These are phyloP conservation scores for Letharia lupina DNA, from an alignment of 495 filamentous ascomycete species.

Conservation along the genomic window DNA sequence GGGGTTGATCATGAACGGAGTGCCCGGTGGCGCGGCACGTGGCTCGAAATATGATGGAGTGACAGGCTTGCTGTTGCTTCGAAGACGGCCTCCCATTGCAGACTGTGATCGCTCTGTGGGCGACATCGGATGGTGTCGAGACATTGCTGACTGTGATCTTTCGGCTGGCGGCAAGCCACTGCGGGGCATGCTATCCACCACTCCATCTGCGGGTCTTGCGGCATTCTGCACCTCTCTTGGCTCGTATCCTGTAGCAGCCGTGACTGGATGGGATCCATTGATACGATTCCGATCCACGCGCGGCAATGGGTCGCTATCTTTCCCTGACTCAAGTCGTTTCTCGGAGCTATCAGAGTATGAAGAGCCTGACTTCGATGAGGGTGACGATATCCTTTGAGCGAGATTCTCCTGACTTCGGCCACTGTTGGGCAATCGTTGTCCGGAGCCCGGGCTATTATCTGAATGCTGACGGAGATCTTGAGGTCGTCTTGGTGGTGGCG, in stretches of 20 bases:
- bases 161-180: conserved; percentile 25
- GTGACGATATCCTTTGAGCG: conserved; percentile 9
- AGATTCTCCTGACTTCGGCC: conserved; percentile 9
- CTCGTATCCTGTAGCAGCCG: conserved; percentile 5
- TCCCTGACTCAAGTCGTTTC: conserved; percentile 9
- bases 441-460: conserved; percentile 9
- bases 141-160: conserved; percentile 35
- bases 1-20: conserved; percentile 29
- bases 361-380: conserved; percentile 20
- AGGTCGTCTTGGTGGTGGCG: conserved; percentile 2
- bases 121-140: not conserved
- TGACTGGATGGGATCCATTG: conserved; percentile 15
- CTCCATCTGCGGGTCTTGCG: conserved; percentile 37
- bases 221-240: conserved; percentile 16
- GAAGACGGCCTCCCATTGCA: conserved; percentile 36
- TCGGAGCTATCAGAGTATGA: conserved; percentile 17
- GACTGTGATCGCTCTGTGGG: conserved; percentile 35
- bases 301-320: conserved; percentile 4
- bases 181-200: conserved; percentile 25
- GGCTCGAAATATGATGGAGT: conserved; percentile 38
- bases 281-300: conserved; percentile 12
- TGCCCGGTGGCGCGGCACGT: conserved; percentile 29
- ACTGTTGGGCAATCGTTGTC: conserved; percentile 5
- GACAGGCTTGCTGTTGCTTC: conserved; percentile 43
- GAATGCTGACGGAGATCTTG: conserved; percentile 15